These are phyloP conservation scores for Inosperma sp. DNA, from an alignment of 768 basidiomycete genomes.

Conservation along the genomic window DNA sequence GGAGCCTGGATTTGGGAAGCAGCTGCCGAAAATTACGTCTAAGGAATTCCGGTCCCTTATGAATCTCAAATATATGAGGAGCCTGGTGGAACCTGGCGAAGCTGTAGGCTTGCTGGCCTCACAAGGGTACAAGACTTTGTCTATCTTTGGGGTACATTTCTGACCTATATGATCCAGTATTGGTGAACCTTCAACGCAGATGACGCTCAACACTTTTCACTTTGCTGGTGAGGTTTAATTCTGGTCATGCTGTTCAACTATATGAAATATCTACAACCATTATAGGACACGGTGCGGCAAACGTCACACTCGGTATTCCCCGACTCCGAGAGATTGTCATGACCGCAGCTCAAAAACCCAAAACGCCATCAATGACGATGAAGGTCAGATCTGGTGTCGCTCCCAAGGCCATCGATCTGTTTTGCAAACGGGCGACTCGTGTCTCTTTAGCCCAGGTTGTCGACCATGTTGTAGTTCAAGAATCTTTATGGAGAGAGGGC, in stretches of 20 bases:
- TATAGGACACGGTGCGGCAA: constrained; percentile 94
- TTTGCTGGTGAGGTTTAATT: constrained; percentile 69
- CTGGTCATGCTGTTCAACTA: constrained; percentile 2
- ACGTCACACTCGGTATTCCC: constrained; percentile 98
- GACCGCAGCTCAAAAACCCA: constrained; percentile 94
- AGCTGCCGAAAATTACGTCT: constrained; percentile 40
- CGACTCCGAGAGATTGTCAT: constrained; percentile 98
- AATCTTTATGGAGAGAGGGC: constrained; percentile 63
- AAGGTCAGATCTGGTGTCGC: constrained; percentile 52
- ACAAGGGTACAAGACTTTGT: constrained; percentile 64
- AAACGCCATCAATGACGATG: constrained; percentile 96
- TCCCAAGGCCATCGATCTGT: constrained; percentile 56
- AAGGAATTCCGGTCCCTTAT: constrained; percentile 76
- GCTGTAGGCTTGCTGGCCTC: constrained; percentile 97
- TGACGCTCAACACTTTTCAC: constrained; percentile 99
- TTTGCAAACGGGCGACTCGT: constrained; percentile 86
- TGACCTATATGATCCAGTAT: constrained; percentile 51
- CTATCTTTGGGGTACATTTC: background rate
- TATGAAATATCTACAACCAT: background rate
- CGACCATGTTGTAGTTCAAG: constrained; percentile 76
- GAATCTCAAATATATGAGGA: constrained; percentile 90
- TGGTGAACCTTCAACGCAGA: constrained; percentile 98
- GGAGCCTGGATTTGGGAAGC: too few relatives aligned
- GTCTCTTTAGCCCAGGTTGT: constrained; percentile 86
- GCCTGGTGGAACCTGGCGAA: constrained; percentile 94